Percentiles rank a stretch among this genome's conserved stretches.
Conservation (phyloP, 331 rosid genomes). For the Ulmus americana region DNA sequence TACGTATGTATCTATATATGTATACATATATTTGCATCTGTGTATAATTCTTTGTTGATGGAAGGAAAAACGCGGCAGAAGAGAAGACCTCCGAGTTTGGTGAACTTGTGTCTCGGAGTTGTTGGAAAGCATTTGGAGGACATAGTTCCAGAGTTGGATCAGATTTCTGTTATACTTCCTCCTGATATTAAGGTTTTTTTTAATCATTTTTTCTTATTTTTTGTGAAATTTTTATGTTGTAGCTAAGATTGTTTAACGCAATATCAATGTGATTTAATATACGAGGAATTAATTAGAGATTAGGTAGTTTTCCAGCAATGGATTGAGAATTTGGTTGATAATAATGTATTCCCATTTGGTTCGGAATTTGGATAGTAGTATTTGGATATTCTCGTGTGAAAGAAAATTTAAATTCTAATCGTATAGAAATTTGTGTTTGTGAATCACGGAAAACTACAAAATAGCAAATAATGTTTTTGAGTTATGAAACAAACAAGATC, state of each 20-base stretch:
- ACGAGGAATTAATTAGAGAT: background rate
- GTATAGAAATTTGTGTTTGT: too few relatives aligned
- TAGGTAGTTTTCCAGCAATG: background rate
- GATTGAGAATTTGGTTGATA: background rate
- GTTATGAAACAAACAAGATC: too few relatives aligned
- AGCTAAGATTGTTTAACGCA: background rate
- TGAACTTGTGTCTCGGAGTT: constrained; percentile 68
- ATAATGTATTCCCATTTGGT: background rate
- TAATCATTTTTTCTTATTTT: background rate
- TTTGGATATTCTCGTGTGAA: too few relatives aligned
- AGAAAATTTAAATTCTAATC: too few relatives aligned
- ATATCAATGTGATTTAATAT: too few relatives aligned
- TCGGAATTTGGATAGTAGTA: too few relatives aligned
- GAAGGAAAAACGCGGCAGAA: constrained; percentile 44
- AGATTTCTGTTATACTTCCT: constrained; percentile 58
- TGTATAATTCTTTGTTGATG: constrained; percentile 7
- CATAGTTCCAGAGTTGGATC: constrained; percentile 57
- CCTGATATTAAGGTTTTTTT: constrained; percentile 62
- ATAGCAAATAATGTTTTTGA: too few relatives aligned
- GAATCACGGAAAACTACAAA: too few relatives aligned
- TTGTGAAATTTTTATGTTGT: background rate
- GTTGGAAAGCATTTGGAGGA: constrained; percentile 83
- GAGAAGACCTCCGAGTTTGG: constrained; percentile 56
- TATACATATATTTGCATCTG: background rate
- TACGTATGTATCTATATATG: background rate